phyloP scores from a whole-genome alignment of 2,329 filamentous ascomycete species.

The Alternaria novae-zelandiae region DNA sequence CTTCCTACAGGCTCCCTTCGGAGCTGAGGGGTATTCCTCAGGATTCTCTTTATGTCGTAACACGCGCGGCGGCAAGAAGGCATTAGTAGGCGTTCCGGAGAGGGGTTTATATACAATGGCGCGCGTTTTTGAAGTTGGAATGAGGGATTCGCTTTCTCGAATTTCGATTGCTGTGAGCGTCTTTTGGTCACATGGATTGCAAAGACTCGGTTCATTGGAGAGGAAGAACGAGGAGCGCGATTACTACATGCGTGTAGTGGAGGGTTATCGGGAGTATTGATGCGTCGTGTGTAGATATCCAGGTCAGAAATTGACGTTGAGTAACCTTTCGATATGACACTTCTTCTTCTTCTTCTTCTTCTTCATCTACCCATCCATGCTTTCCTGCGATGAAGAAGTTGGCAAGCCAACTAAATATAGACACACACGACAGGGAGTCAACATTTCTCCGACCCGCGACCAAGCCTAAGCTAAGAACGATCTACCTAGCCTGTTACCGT shows the following conservation, averaged over 20 bases:
- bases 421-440: not conserved
- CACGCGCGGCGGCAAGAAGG: not conserved
- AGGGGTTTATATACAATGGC: not conserved
- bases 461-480: not conserved
- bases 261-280: not conserved
- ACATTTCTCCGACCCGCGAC: not conserved
- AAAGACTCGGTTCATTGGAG: not conserved
- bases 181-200: not conserved
- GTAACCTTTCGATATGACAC: not conserved
- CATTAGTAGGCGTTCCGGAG: slow-evolving; percentile 6
- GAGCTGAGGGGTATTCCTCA: not conserved
- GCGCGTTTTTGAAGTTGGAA: not conserved
- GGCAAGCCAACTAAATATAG: not conserved
- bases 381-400: not conserved
- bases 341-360: not conserved
- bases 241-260: not conserved
- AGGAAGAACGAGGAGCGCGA: not conserved
- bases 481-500: not conserved
- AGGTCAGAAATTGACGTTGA: slow-evolving; percentile 7
- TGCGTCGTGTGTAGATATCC: slow-evolving; percentile 17
- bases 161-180: not conserved
- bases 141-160: not conserved
- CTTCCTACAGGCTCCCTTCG: not conserved
- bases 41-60: not conserved
- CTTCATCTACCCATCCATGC: too few relatives aligned